phyloP scores from a whole-genome alignment of 306 rosid species.

The Cucurbita maxima region DNA sequence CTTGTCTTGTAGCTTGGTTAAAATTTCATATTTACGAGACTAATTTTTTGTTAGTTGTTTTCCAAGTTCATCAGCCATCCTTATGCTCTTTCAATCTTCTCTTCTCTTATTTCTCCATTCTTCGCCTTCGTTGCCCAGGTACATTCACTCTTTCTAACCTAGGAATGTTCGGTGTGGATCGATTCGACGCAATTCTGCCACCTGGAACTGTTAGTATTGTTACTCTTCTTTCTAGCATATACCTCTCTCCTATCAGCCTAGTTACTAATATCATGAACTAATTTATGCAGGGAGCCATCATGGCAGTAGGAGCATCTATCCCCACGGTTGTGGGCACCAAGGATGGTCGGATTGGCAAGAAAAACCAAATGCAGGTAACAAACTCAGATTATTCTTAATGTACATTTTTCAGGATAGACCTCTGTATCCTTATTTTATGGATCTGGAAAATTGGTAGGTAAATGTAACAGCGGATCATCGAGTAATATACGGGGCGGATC shows the following conservation, averaged over 20 bases:
- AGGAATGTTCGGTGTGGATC: conserved; percentile 97
- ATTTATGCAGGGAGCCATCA: conserved; percentile 74
- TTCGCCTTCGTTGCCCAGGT: conserved; percentile 30
- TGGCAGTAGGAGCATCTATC: conserved; percentile 91
- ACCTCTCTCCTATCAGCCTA: not conserved
- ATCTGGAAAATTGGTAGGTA: conserved; percentile 37
- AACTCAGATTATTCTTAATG: not conserved
- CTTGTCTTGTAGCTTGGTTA: not conserved
- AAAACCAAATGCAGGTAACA: conserved; percentile 91
- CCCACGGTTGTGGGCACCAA: conserved; percentile 67
- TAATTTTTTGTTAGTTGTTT: not conserved
- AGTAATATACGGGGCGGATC: conserved; percentile 81
- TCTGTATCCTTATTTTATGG: conserved; percentile 12
- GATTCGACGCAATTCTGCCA: conserved; percentile 92
- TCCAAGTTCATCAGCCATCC: not conserved
- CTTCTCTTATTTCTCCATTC: conserved; percentile 6
- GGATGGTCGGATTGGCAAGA: conserved; percentile 84
- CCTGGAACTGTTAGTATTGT: conserved; percentile 70
- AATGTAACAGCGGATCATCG: conserved; percentile 99
- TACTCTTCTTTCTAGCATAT: not conserved
- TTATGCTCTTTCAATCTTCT: not conserved
- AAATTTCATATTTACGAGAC: not conserved
- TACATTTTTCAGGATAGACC: not conserved
- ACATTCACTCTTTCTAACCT: conserved; percentile 90
- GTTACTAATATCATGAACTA: conserved; percentile 3